Evolutionary conservation across 1,284 basidiomycete species (phyloP).

Genomic region (Athelia sp.): DNA sequence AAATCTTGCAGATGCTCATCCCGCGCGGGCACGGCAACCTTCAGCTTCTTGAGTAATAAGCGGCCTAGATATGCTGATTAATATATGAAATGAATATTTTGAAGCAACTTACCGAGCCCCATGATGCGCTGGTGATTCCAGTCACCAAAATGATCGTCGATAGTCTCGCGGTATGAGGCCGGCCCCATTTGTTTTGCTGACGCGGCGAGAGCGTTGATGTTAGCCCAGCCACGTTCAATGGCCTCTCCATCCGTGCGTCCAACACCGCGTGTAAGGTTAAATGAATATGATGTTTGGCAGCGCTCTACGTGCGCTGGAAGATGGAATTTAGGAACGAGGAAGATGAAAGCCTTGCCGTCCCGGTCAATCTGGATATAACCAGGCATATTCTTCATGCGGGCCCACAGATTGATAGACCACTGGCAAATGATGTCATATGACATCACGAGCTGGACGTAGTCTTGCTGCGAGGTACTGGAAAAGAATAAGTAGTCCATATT

Average conservation of each 20-base stretch:
- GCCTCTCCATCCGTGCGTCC: conserved; percentile 11
- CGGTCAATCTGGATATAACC: neutral
- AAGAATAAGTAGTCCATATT: conserved; percentile 2
- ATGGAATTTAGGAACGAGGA: conserved; percentile 10
- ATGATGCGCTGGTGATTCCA: conserved; percentile 1
- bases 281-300: conserved; percentile 8
- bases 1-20: neutral
- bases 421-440: conserved; percentile 7
- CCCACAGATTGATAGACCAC: neutral
- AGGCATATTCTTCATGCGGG: neutral
- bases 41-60: neutral
- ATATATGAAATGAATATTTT: neutral
- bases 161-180: neutral
- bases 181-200: conserved; percentile 7
- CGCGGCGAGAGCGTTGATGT: neutral
- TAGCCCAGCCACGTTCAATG: conserved; percentile 9
- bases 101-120: neutral
- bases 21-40: neutral
- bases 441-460: neutral
- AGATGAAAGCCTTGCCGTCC: neutral
- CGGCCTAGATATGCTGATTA: neutral
- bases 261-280: conserved; percentile 6
- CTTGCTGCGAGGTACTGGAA: neutral
- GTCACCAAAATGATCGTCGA: conserved; percentile 6
- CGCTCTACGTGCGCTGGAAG: conserved; percentile 7